Evolutionary conservation across 495 filamentous ascomycete species (phyloP).

Genomic region (Stereocaulon alpinum): DNA sequence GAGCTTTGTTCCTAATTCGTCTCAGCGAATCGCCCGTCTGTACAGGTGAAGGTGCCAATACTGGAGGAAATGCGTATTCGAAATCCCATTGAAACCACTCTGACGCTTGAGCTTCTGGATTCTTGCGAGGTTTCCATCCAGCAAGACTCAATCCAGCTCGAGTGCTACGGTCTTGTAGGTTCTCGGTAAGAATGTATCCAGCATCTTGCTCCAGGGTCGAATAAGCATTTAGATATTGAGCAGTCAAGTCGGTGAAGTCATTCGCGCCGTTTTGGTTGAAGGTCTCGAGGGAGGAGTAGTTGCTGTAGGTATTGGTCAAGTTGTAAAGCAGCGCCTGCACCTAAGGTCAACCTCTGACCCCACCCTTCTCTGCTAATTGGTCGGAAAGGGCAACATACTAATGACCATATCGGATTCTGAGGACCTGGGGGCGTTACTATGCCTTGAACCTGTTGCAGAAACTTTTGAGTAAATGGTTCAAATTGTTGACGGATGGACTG

Average conservation of each 20-base stretch:
- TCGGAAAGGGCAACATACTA: slow-evolving; percentile 29
- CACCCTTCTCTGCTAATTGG: background rate
- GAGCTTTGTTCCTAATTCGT: slow-evolving; percentile 31
- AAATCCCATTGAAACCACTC: slow-evolving; percentile 58
- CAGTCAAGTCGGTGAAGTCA: slow-evolving; percentile 42
- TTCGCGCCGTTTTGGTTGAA: slow-evolving; percentile 46
- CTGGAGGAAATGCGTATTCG: slow-evolving; percentile 43
- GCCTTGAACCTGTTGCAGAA: slow-evolving; percentile 46
- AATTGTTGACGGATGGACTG: background rate
- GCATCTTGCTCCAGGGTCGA: slow-evolving; percentile 42
- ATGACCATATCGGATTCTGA: slow-evolving; percentile 60
- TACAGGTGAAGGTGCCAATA: background rate
- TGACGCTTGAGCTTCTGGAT: slow-evolving; percentile 48
- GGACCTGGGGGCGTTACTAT: slow-evolving; percentile 45
- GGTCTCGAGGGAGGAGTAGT: slow-evolving; percentile 51
- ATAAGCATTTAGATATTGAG: slow-evolving; percentile 44
- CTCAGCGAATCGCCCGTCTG: background rate
- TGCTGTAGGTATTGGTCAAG: slow-evolving; percentile 47
- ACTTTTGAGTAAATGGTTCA: background rate
- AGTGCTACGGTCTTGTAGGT: slow-evolving; percentile 53
- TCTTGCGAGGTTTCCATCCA: slow-evolving; percentile 52
- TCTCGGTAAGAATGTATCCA: slow-evolving; percentile 46
- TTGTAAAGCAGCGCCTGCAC: slow-evolving; percentile 49
- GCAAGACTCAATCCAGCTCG: slow-evolving; percentile 49
- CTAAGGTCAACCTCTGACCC: background rate